Evolutionary conservation across 805 yeast species (phyloP), one percentile per base, ranked within the genome.

Genomic region (Metschnikowia orientalis): DNA sequence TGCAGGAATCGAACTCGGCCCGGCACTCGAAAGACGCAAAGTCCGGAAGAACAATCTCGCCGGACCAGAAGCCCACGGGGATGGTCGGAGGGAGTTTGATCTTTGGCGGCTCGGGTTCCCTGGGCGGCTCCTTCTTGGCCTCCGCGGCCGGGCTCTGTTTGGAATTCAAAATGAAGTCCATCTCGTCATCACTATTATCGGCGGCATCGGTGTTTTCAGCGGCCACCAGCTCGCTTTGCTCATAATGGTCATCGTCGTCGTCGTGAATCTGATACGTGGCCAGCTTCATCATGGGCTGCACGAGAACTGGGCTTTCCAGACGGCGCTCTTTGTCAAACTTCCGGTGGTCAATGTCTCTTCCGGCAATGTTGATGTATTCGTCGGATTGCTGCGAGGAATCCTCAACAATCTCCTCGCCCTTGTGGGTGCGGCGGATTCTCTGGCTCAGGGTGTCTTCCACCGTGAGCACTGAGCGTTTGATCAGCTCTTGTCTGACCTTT

Each of bases 371-470:
- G 20, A 48, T 45, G 14, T 50, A 56, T 11, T 54, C 56, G 10
- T 41, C 41, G n/a, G 38, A 35, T 18, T 48, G 45, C 28, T 55
- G 55, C 31, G 53, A 50, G 21, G 51, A 45, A 18, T 46, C 46
- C 35, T 82, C 94, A 5, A 85, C 69, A n/a, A 83, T 55, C 50
- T 83, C 89, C 41, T 88, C 95, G 16, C 96, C 95, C 54, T 82
- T 84, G 54, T 87, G 95, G 3, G 95, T 85, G 48, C 87, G 70
- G 45, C 86, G 69, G 44, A 85, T 75, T 27, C 79, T 70, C 11
- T 87, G 87, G 18, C 59, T 52, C 19, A 68, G 75, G 18, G 49
- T 56, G 23, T 66, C 71, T 22, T 73, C 75, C 15, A 58, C 69
- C 26, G 79, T 78, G 30, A 88, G 59, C 9, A 88, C 82, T 11